Conservation (phyloP, 1,284 basidiomycete genomes). For the Irpex sp. region DNA sequence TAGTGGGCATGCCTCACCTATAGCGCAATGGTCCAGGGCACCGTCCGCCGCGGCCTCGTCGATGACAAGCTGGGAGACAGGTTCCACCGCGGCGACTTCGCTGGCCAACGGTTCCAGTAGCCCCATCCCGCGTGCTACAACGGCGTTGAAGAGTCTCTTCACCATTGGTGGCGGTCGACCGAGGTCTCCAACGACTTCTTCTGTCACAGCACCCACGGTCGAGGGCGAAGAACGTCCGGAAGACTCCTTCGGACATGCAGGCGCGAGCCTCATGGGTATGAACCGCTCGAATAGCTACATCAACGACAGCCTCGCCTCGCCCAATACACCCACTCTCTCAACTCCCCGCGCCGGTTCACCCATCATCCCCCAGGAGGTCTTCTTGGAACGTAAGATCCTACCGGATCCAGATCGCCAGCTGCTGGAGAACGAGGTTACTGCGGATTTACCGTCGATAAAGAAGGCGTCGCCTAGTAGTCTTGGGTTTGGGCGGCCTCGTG, state of each 20-base stretch:
- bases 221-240: conserved; percentile 27
- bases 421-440: conserved; percentile 8
- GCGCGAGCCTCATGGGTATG: conserved; percentile 52
- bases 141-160: conserved; percentile 57
- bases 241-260: conserved; percentile 53
- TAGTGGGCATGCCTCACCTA: conserved; percentile 6
- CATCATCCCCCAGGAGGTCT: conserved; percentile 10
- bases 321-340: conserved; percentile 13
- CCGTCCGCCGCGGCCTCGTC: not conserved
- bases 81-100: not conserved
- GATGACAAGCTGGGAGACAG: not conserved
- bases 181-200: conserved; percentile 46
- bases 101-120: not conserved
- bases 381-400: conserved; percentile 49
- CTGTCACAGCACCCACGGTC: conserved; percentile 24
- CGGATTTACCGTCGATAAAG: not conserved
- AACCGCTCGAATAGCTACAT: conserved; percentile 35
- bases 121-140: conserved; percentile 6
- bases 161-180: conserved; percentile 38
- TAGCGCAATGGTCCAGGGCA: conserved; percentile 12
- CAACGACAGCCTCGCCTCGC: conserved; percentile 24
- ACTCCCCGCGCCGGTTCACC: conserved; percentile 18
- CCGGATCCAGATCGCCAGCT: conserved; percentile 35
- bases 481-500: not conserved
- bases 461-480: not conserved